Conservation (phyloP, 2,329 filamentous ascomycete species). For the Pezicula rhizophila region DNA sequence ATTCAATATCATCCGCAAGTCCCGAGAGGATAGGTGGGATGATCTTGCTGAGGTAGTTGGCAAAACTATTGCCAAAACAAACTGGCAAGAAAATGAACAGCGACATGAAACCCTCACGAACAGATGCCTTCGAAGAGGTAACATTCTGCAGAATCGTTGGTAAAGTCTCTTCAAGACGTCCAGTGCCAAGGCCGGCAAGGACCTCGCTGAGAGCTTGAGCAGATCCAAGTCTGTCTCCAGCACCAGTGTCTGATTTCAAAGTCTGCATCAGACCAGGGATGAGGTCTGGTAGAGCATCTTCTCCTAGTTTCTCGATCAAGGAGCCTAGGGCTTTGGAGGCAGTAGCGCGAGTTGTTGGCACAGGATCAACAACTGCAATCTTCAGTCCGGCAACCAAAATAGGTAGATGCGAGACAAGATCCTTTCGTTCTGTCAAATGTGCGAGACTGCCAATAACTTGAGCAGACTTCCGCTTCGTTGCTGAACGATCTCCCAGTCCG, state of each 20-base stretch:
- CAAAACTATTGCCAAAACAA: constrained; percentile 98
- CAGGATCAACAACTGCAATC: constrained; percentile 84
- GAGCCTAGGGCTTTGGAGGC: constrained; percentile 94
- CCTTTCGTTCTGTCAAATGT: constrained; percentile 93
- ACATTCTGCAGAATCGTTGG: constrained; percentile 97
- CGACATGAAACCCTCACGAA: constrained; percentile 98
- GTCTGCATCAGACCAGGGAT: constrained; percentile 97
- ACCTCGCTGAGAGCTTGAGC: constrained; percentile 96
- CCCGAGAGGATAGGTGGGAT: constrained; percentile 93
- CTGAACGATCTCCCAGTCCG: constrained; percentile 82
- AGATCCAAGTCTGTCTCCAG: constrained; percentile 90
- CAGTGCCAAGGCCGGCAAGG: constrained; percentile 86
- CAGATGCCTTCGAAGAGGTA: constrained; percentile 79
- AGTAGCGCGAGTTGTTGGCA: constrained; percentile 91
- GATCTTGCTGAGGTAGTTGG: constrained; percentile 89
- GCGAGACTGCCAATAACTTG: constrained; percentile 98
- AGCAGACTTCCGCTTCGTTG: constrained; percentile 90
- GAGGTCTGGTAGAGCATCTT: constrained; percentile 92
- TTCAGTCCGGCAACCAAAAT: constrained; percentile 89
- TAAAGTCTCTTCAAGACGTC: constrained; percentile 87
- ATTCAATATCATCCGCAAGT: constrained; percentile 91
- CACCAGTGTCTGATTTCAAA: constrained; percentile 93
- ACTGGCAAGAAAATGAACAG: constrained; percentile 98
- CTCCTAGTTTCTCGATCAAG: constrained; percentile 94
- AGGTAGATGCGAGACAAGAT: constrained; percentile 83